Evolutionary conservation across 2,329 filamentous ascomycete genomes (phyloP), one percentile per base, ranked within the genome.

Genomic region (Dothistroma septosporum): DNA sequence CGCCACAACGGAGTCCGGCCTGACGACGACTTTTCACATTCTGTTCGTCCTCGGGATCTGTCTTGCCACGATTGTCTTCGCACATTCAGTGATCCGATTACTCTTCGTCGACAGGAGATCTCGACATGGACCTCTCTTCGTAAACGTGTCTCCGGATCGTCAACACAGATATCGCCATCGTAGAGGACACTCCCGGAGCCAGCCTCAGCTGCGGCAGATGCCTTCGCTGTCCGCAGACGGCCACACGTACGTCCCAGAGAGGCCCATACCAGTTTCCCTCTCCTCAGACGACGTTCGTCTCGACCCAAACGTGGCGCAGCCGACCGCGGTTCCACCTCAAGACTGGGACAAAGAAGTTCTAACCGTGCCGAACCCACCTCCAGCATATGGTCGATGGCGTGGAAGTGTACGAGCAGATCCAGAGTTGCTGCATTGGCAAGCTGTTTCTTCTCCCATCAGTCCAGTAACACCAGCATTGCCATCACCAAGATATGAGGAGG

Each of bases 351-450:
- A 72, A 46, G 59, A 66, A 12, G 37, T 65, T 31, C 41, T 60
- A 2, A 55, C 52, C 10, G 55, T 70, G 3, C 58, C 63, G 73
- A 58, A 72, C 21, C 85, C 86, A 9, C 92, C 92, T 4, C 92
- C 92, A 0, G 91, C 91, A 1, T 96, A 96, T 72, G 92, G 92
- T 0, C 78, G 91, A 0, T 95, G 91, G 90, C 82, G 91, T 56
- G 87, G 87, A 74, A 93, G 88, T 70, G 90, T 94, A 84, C 83
- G 90, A 53, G 88, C 92, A 33, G 89, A 96, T 69, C 91, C 91
- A 1, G 85, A 93, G 70, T 80, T 91, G 14, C 80, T 96, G 28
- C 91, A 89, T 72, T 95, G 91, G 91, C 86, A 68, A 28, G 58
- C 64, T 16, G 58, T 66, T 4, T 66, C 68, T 1, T 68, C 66